Evolutionary conservation across 306 rosid species (phyloP), one percentile per base, ranked within the genome.

Genomic region (Delonix regia): DNA sequence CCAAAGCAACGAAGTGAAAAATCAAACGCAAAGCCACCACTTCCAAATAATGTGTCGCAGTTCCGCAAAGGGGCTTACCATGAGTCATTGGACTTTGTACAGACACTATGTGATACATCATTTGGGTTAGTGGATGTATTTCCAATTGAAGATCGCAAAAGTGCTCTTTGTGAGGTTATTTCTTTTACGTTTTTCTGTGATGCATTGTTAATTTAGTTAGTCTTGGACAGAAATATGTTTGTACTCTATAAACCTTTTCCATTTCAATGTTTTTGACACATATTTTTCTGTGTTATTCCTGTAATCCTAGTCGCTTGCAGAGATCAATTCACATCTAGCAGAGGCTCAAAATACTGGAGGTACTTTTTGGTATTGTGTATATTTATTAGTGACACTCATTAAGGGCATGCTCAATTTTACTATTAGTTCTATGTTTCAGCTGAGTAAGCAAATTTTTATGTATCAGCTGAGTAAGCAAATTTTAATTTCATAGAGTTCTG

Each of bases 81-180:
- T 14, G 96, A 89, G 75, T 96, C 99, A 2, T 65, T 96, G 86
- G 97, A 96, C 76, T 91, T 96, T 74, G 99, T 96, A 86, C 98
- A 60, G 85, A 87, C 99, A 69, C 80, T 96, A 79, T 96, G 99
- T 68, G 99, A 96, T 69, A 96, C 93, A 25, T 96, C 99, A 73
- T 93, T 79, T 84, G 97, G 98, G 45, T 89, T 96, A 86, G 98
- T 96, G 86, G 99, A 96, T 84, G 88, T 96, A 81, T 96, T 91
- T 90, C 98, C 99, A 44, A 68, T 85, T 89, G 98, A 96, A 86
- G 99, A 93, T 88, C 99, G 99, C 79, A 96, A 93, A 79, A 90
- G 89, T 89, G 93, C 98, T 74, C 98, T 96, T 74, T 80, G 82
- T 74, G 99, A 96, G 99, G 99, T 96, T 72, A 73, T 74, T 85